phyloP scores from a whole-genome alignment of 768 basidiomycete genomes.

The Amanita jacksonii region DNA sequence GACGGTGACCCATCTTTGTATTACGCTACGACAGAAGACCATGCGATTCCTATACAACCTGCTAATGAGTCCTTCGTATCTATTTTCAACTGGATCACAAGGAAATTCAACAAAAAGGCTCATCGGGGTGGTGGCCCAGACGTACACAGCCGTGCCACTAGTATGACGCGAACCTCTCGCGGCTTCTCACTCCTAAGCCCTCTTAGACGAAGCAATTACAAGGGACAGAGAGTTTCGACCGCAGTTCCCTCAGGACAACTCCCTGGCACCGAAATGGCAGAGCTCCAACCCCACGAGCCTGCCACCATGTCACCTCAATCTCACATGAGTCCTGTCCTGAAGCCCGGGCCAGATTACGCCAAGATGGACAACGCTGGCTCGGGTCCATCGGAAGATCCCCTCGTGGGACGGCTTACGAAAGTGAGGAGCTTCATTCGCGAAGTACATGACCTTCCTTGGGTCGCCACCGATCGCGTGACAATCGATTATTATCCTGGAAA shows the following conservation, averaged over 20 bases:
- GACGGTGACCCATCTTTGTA: background rate
- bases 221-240: background rate
- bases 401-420: slow-evolving; percentile 24
- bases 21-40: background rate
- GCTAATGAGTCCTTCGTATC: background rate
- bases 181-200: too few relatives aligned
- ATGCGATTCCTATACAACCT: background rate
- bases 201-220: background rate
- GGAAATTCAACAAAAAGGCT: background rate
- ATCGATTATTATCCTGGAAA: slow-evolving; percentile 33
- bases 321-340: slow-evolving; percentile 15
- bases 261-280: background rate
- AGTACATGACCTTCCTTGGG: slow-evolving; percentile 36
- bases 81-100: background rate
- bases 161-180: too few relatives aligned
- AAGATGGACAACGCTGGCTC: slow-evolving; percentile 39
- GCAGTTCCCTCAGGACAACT: background rate
- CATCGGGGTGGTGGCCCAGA: background rate
- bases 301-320: background rate
- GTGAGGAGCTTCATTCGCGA: slow-evolving; percentile 24
- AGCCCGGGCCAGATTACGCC: slow-evolving; percentile 35
- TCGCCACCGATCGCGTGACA: slow-evolving; percentile 30
- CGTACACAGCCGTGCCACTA: background rate
- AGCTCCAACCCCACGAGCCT: background rate
- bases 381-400: slow-evolving; percentile 24